These are phyloP conservation scores for Dianthus caryophyllus DNA, from an alignment of 148 eudicot genomes.

Conservation along the genomic window DNA sequence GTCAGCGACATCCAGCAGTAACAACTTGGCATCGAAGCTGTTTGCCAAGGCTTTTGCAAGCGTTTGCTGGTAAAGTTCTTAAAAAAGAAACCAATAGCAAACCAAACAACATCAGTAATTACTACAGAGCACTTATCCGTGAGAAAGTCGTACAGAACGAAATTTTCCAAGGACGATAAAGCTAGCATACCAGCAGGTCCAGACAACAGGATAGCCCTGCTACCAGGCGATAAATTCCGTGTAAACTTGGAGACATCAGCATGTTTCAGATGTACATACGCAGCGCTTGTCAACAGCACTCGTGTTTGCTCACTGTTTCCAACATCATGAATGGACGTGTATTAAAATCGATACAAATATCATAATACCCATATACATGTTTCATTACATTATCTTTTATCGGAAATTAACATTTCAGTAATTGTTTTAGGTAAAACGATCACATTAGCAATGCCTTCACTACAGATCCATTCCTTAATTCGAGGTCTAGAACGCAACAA, in stretches of 20 bases:
- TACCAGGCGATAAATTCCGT: constrained; percentile 82
- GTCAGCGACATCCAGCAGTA: constrained; percentile 69
- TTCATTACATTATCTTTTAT: not conserved
- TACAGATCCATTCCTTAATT: not conserved
- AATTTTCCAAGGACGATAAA: not conserved
- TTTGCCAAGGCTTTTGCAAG: constrained; percentile 85
- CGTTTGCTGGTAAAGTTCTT: constrained; percentile 78
- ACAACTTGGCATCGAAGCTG: constrained; percentile 76
- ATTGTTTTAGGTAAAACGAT: not conserved
- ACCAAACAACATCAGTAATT: not conserved
- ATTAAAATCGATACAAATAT: not conserved
- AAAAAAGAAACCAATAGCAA: constrained; percentile 18
- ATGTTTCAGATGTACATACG: constrained; percentile 87
- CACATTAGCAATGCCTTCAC: not conserved
- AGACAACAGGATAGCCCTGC: constrained; percentile 82
- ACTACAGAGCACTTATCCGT: too few species aligned
- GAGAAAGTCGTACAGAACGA: not conserved
- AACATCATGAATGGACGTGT: constrained; percentile 17
- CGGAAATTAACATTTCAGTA: not conserved
- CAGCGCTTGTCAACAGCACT: constrained; percentile 75
- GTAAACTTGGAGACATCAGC: constrained; percentile 84
- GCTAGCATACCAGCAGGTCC: constrained; percentile 79
- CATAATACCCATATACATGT: not conserved
- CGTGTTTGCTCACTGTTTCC: constrained; percentile 75
- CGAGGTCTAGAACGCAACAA: not conserved